Evolutionary conservation across 345 rosid genomes (phyloP).

Genomic region (Capsella bursapastoris): DNA sequence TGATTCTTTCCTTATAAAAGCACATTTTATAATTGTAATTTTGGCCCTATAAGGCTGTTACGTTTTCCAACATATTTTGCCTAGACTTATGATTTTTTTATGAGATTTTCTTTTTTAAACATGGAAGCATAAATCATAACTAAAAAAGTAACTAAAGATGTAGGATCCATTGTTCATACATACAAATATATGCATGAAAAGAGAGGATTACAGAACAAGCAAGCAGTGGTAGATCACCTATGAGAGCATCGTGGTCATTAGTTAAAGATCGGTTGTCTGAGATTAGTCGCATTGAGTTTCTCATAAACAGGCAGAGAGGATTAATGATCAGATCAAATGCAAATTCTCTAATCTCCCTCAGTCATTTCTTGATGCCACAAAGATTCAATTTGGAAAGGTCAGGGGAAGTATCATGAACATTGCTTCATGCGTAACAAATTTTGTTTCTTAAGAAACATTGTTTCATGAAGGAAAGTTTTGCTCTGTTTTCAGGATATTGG

Average conservation of each 20-base stretch:
- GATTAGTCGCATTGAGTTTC: constrained; percentile 55
- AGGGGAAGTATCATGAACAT: constrained; percentile 7
- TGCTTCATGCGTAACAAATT: background rate
- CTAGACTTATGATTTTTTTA: too few relatives aligned
- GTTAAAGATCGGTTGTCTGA: constrained; percentile 61
- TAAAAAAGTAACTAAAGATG: too few relatives aligned
- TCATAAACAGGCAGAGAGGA: constrained; percentile 58
- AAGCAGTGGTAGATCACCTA: constrained; percentile 48
- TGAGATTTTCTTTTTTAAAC: too few relatives aligned
- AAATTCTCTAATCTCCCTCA: constrained; percentile 76
- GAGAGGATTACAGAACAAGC: constrained; percentile 58
- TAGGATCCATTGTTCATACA: too few relatives aligned
- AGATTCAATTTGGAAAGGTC: constrained; percentile 80
- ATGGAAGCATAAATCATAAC: too few relatives aligned
- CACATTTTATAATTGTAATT: too few relatives aligned
- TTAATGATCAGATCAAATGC: constrained; percentile 53
- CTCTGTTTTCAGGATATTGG: constrained; percentile 66
- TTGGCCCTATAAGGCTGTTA: too few relatives aligned
- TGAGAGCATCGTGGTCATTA: constrained; percentile 61
- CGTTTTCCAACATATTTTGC: too few relatives aligned
- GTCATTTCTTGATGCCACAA: constrained; percentile 73
- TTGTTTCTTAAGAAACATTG: background rate
- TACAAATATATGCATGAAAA: constrained; percentile 55
- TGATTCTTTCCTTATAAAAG: too few relatives aligned
- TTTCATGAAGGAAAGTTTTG: background rate